These are phyloP conservation scores for Stylosanthes scabra DNA, from an alignment of 331 rosid species.

Conservation along the genomic window DNA sequence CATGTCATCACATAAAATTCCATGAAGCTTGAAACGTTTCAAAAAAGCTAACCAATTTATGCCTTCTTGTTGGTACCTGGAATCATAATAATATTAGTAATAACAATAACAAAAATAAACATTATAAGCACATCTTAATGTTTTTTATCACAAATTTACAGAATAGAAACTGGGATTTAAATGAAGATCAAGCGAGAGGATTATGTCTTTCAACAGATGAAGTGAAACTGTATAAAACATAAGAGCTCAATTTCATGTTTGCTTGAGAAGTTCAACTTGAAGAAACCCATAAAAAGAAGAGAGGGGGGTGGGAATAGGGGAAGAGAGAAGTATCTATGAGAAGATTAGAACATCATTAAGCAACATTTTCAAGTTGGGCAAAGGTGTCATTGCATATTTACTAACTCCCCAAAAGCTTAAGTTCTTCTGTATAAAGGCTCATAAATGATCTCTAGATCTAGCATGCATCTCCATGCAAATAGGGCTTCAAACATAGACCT, in stretches of 20 bases:
- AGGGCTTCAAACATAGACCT: not conserved
- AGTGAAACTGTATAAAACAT: not conserved
- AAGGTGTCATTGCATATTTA: not conserved
- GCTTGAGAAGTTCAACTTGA: not conserved
- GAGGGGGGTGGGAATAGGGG: not conserved
- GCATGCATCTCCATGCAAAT: not conserved
- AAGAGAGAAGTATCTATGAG: not conserved
- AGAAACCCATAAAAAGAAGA: not conserved
- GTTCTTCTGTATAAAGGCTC: not conserved
- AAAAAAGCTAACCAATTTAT: slow-evolving; percentile 98
- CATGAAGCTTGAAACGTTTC: slow-evolving; percentile 99
- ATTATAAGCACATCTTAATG: not conserved
- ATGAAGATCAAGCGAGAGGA: slow-evolving; percentile 12
- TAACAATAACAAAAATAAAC: slow-evolving; percentile 21
- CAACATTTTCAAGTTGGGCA: slow-evolving; percentile 17
- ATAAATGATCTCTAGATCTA: not conserved
- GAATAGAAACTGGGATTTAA: not conserved
- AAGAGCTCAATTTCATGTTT: slow-evolving; percentile 9
- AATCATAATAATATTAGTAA: slow-evolving; percentile 37
- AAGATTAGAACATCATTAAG: slow-evolving; percentile 16
- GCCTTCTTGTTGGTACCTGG: slow-evolving; percentile 98
- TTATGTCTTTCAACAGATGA: not conserved
- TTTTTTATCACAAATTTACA: not conserved
- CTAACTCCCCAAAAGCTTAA: not conserved
- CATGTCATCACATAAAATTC: slow-evolving; percentile 99